These are phyloP conservation scores for Suillus subaureus DNA, from an alignment of 768 basidiomycete species.

Conservation along the genomic window DNA sequence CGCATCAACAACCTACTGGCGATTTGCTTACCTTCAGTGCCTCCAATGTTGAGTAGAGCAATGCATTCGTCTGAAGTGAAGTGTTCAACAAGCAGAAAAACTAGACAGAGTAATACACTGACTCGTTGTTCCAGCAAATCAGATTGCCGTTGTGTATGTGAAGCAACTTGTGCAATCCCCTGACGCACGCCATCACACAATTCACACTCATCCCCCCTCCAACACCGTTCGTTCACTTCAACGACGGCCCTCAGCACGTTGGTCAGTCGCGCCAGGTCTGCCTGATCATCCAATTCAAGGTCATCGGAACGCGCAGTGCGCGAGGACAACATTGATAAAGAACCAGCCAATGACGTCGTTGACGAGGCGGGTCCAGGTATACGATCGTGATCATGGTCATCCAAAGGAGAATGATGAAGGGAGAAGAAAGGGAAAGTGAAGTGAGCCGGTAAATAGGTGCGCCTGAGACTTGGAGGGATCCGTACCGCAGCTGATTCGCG, in stretches of 20 bases:
- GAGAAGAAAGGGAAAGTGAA: conserved; percentile 58
- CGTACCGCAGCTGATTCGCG: conserved; percentile 93
- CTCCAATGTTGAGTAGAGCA: conserved; percentile 74
- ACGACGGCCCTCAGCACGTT: conserved; percentile 78
- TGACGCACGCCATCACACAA: conserved; percentile 75
- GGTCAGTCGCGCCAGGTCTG: conserved; percentile 81
- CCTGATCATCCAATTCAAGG: conserved; percentile 51
- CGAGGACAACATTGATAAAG: conserved; percentile 18
- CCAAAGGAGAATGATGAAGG: conserved; percentile 32
- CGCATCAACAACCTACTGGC: conserved; percentile 14
- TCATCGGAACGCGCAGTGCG: conserved; percentile 20
- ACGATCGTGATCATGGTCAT: conserved; percentile 34
- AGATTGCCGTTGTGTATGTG: conserved; percentile 69
- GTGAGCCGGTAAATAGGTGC: conserved; percentile 70
- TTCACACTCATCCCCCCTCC: conserved; percentile 83
- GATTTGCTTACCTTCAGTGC: conserved; percentile 61
- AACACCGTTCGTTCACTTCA: conserved; percentile 80
- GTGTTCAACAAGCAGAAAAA: conserved; percentile 11
- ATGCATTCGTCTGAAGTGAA: conserved; percentile 52
- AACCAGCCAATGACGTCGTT: conserved; percentile 18
- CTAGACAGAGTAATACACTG: conserved; percentile 26
- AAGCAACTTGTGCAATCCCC: conserved; percentile 69
- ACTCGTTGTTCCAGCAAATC: conserved; percentile 77
- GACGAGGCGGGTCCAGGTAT: conserved; percentile 28
- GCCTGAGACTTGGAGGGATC: conserved; percentile 59